Base-by-base conservation (phyloP, 495 filamentous ascomycete genomes). In the Penicillium canescens region DNA sequence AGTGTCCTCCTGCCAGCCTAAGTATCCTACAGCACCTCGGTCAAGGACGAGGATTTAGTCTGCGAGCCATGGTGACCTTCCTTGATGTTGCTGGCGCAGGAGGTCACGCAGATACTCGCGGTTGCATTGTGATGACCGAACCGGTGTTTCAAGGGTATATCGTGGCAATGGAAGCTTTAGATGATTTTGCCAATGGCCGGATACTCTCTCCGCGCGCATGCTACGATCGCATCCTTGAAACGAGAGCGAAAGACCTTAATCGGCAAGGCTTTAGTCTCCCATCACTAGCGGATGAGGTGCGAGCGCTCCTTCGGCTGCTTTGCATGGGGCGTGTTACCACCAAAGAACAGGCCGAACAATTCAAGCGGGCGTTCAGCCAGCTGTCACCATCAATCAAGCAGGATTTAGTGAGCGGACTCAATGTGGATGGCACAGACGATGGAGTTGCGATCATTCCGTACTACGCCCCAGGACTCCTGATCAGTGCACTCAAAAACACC, bases 71-170 rank as follows among this genome's bases (percentile, higher is more conserved):
- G 46, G 68, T 71, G 18, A 63, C 59, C 14, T 45, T 74, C 8
- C 55, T 76, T 3, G 73, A 74, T 31, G 68, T 76, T 9, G 67
- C 68, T 13, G 73, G 73, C 1, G 70, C 73, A 2, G 60, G 46
- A 9, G 73, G 62, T 4, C 73, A 76, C 42, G 34, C 57, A 13
- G 60, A 73, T 42, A 65, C 66, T 41, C 60, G 62, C 8, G 53
- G 68, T 21, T 62, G 67, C 1, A 54, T 52, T 26, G 56, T 55
- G n/a, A 60, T 76, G 56, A 71, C 56, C 9, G 66, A 76, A 42
- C 48, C 63, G 3, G 66, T 68, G 13, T 70, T 61, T 23, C 56
- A 68, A 12, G 55, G 58, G 12, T 73, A 62, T 38, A 49, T 54
- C 34, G 51, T 57, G 2, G 57, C 62, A 0, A 63, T 62, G 16